Evolutionary conservation across 345 rosid genomes (phyloP), one percentile per base, ranked within the genome.

Genomic region (Fremontodendron californicum): DNA sequence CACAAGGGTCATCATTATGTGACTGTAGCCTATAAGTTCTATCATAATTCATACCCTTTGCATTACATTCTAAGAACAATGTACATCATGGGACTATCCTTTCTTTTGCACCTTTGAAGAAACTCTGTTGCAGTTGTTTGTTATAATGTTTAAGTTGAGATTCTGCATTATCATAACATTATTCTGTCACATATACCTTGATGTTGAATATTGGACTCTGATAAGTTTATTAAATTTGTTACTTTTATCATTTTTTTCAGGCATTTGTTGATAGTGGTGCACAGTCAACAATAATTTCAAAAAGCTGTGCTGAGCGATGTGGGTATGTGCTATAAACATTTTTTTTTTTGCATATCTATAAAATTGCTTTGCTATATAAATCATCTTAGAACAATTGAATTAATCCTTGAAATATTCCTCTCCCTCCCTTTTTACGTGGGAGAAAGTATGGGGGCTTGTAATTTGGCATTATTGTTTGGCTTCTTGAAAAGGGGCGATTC

Each of bases 221-320:
- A n/a, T 9, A 64, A 13, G 9, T 48, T 60, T 9, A 19, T 19
- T 70, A 43, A 39, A 16, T 27, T 9, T 67, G 9, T 43, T 67
- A 23, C 27, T 78, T 76, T 27, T 72, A 71, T 73, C 51, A 77
- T 76, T 82, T 78, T 77, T 81, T 78, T 78, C 88, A 96, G 99
- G 99, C 98, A 73, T 96, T 96, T 64, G 96, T 96, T 83, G 98
- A 96, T 85, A 93, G 98, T 81, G 98, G 99, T 80, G 99, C 99
- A 51, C 97, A 96, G 82, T 93, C 99, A 2, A 96, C 99, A 51
- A 96, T 96, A 77, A 96, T 96, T 83, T 96, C 99, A 80, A 93
- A 92, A 90, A 92, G 89, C 82, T 96, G 99, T 87, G 99, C 98
- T 23, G 98, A 96, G 87, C 91, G 88, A 74, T 92, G 91, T 73